Percentiles rank a stretch among this genome's conserved stretches.
Evolutionary conservation across 139 green algal genomes (phyloP).

Genomic region (Diplosphaera chodatii): DNA sequence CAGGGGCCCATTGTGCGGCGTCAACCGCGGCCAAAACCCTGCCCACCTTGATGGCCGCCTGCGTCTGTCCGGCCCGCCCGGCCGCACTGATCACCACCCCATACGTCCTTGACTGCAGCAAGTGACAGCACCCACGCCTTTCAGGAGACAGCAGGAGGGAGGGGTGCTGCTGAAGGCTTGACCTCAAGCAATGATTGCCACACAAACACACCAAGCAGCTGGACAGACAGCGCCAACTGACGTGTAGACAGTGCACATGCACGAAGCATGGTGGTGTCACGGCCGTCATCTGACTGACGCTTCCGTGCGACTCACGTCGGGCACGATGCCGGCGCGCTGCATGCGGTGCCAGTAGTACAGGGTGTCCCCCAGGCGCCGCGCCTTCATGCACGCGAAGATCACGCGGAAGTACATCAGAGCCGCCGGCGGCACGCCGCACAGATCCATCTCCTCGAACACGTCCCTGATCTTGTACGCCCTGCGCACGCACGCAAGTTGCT

Average conservation of each 20-base stretch:
- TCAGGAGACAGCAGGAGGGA: too few species aligned
- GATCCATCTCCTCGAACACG: constrained; percentile 23
- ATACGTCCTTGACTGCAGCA: constrained; percentile 6
- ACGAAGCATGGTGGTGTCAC: too few species aligned
- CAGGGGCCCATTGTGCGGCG: too few species aligned
- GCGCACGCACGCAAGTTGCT: not conserved
- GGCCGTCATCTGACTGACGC: too few species aligned
- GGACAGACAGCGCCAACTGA: too few species aligned
- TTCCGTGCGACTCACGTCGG: constrained; percentile 24
- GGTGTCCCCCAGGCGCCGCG: constrained; percentile 17
- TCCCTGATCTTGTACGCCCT: constrained; percentile 20
- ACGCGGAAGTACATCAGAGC: not conserved
- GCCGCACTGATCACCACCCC: constrained; percentile 12
- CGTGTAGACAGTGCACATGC: too few species aligned
- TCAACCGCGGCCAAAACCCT: too few species aligned
- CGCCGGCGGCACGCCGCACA: constrained; percentile 13
- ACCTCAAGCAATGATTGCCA: too few species aligned
- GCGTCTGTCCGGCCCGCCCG: constrained; percentile 10
- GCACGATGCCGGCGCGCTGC: constrained; percentile 14
- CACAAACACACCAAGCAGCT: too few species aligned
- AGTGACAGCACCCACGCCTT: too few species aligned
- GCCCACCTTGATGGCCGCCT: not conserved
- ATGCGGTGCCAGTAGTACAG: constrained; percentile 24
- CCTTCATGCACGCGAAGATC: constrained; percentile 21
- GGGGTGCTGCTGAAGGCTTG: too few species aligned